Conservation (phyloP, 2,329 filamentous ascomycete species). For the Xylariales sp. region DNA sequence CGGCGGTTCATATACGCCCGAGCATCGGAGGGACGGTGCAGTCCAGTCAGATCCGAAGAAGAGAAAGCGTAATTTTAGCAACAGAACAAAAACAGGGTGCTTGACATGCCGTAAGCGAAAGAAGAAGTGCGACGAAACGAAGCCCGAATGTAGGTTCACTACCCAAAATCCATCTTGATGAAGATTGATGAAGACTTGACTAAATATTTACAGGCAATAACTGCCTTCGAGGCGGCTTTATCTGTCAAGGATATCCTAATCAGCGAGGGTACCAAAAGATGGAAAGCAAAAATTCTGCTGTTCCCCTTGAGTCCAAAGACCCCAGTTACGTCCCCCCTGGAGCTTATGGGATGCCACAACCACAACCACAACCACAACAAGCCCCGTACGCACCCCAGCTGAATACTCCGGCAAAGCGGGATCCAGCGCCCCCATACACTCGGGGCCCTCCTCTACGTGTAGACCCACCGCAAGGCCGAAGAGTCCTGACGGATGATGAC, state of each 20-base stretch:
- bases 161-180: not conserved
- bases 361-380: no score
- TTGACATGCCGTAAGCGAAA: conserved; percentile 87
- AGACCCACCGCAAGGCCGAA: conserved; percentile 57
- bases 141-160: conserved; percentile 74
- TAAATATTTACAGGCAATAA: conserved; percentile 62
- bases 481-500: conserved; percentile 53
- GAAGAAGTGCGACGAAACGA: conserved; percentile 96
- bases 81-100: conserved; percentile 92
- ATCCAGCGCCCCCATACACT: conserved; percentile 54
- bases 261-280: conserved; percentile 78
- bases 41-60: conserved; percentile 62
- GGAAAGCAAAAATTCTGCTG: conserved; percentile 60
- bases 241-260: conserved; percentile 86
- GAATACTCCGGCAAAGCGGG: conserved; percentile 40
- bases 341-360: conserved; percentile 58
- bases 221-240: conserved; percentile 82
- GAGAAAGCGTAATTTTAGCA: conserved; percentile 80
- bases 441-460: conserved; percentile 59
- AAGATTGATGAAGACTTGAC: not conserved
- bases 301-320: conserved; percentile 82
- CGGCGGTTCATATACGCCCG: conserved; percentile 38
- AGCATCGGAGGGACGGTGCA: conserved; percentile 41
- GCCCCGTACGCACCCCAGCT: conserved; percentile 25
- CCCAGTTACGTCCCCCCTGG: conserved; percentile 56